Percentiles rank a stretch among this genome's conserved stretches.
Evolutionary conservation across 2,329 filamentous ascomycete species (phyloP).

Genomic region (Scedosporium apiospermum): DNA sequence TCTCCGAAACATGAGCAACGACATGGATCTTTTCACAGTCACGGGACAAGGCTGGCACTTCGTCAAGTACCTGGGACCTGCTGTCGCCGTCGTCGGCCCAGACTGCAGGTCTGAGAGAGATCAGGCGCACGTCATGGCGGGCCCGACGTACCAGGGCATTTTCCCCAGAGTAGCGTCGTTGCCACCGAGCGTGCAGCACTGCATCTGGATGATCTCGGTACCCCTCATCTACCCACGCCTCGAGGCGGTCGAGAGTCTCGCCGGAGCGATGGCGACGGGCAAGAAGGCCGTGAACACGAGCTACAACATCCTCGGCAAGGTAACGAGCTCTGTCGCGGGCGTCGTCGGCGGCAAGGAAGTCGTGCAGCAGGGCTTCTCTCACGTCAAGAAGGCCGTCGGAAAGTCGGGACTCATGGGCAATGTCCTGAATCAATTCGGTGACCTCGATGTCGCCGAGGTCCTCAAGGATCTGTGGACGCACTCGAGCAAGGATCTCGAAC

Average conservation of each 20-base stretch:
- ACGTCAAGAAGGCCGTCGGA: slow-evolving; percentile 92
- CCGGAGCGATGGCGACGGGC: slow-evolving; percentile 82
- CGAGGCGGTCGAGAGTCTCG: slow-evolving; percentile 84
- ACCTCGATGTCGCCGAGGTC: slow-evolving; percentile 90
- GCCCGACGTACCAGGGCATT: slow-evolving; percentile 91
- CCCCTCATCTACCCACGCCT: slow-evolving; percentile 85
- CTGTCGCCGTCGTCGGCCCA: slow-evolving; percentile 78
- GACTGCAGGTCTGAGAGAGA: slow-evolving; percentile 90
- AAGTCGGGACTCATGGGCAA: slow-evolving; percentile 94
- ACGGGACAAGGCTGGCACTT: slow-evolving; percentile 99
- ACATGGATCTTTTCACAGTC: slow-evolving; percentile 89
- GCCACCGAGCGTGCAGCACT: slow-evolving; percentile 90
- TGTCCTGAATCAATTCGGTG: slow-evolving; percentile 90
- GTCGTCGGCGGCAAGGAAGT: slow-evolving; percentile 92
- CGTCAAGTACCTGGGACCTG: slow-evolving; percentile 89
- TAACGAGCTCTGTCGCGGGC: slow-evolving; percentile 88
- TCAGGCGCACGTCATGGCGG: slow-evolving; percentile 84
- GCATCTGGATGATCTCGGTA: slow-evolving; percentile 90
- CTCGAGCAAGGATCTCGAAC: slow-evolving; percentile 91
- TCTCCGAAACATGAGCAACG: slow-evolving; percentile 77
- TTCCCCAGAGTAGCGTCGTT: slow-evolving; percentile 92
- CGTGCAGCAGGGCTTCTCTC: slow-evolving; percentile 84
- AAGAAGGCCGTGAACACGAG: slow-evolving; percentile 96
- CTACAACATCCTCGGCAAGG: slow-evolving; percentile 92
- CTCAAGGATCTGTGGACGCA: slow-evolving; percentile 97